phyloP scores from a whole-genome alignment of 805 yeast genomes.

The Brettanomyces custersianus region DNA sequence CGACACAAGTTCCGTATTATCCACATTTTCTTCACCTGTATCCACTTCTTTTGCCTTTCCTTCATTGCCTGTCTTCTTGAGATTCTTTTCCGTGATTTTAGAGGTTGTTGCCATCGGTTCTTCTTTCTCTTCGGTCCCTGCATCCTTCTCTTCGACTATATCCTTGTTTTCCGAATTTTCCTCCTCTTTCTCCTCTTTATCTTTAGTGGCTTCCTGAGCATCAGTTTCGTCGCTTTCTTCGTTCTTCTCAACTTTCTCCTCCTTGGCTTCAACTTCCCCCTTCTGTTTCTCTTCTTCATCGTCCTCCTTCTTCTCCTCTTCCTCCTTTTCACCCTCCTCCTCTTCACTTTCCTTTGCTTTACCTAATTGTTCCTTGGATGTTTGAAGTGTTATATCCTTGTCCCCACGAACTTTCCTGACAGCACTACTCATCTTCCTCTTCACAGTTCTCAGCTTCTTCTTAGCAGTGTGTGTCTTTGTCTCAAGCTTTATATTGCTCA shows the following conservation, averaged over 20 bases:
- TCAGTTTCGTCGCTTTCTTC: slow-evolving; percentile 6
- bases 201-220: slow-evolving; percentile 10
- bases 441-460: too few relatives aligned
- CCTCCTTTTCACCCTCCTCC: slow-evolving; percentile 3
- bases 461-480: neutral
- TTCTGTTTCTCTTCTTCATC: slow-evolving; percentile 5
- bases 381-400: too few relatives aligned
- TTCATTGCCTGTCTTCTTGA: neutral
- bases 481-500: neutral
- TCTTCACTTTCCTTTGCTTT: slow-evolving; percentile 1
- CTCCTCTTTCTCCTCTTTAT: slow-evolving; percentile 4
- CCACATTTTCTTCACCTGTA: slow-evolving; percentile 7
- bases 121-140: neutral
- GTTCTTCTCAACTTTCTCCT: slow-evolving; percentile 4
- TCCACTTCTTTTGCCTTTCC: slow-evolving; percentile 3
- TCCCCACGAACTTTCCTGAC: too few relatives aligned
- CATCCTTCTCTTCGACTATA: neutral
- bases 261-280: slow-evolving; percentile 6
- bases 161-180: neutral
- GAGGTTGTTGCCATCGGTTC: neutral
- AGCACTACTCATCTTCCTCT: too few relatives aligned
- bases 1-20: slow-evolving; percentile 18
- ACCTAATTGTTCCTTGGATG: too few relatives aligned
- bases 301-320: slow-evolving; percentile 2
- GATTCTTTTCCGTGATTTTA: neutral